Base-by-base conservation (phyloP, 495 filamentous ascomycete genomes). In the Rhypophila decipiens region DNA sequence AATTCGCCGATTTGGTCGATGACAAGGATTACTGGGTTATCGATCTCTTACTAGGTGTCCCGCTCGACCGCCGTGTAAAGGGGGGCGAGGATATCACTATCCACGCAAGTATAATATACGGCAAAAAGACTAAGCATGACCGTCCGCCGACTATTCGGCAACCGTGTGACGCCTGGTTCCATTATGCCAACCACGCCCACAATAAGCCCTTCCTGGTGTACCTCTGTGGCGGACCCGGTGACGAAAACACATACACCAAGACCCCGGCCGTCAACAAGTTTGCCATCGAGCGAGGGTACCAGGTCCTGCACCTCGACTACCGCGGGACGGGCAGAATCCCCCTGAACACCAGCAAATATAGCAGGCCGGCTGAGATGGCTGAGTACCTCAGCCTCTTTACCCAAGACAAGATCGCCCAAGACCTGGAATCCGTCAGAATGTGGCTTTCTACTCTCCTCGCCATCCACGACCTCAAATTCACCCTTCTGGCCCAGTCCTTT, bases 361-460 rank as follows among this genome's bases (percentile, higher is more conserved):
- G n/a, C 1, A 10, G 20, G 21, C 73, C 78, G 7, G 54, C 66
- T 13, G 50, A 58, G 27, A 86, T 90, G 58, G 87, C 84, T 8
- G 72, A 78, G 31, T 91, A 90, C 49, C 65, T 95, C 29, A 85
- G 86, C 61, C 65, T 79, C 22, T 95, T 94, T 65, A 76, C 88
- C 18, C 91, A 91, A 8, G 90, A 96, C 61, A 88, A 76, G 46
- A 90, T 90, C 38, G 88, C 93, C 13, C 79, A 77, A 40, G 90
- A 96, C 53, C 88, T 87, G 49, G 90, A 96, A 53, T 87, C 89
- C 4, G 77, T 96, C 10, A 76, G 90, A 2, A 69, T 80, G 31
- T 78, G 68, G 23, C 67, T 96, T 46, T 86, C 79, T 21, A 12
- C 40, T n/a, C 9, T 10, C 24, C 24, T 5, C 17, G 4, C 18